phyloP scores from a whole-genome alignment of 768 basidiomycete genomes.

The Suillus spraguei region DNA sequence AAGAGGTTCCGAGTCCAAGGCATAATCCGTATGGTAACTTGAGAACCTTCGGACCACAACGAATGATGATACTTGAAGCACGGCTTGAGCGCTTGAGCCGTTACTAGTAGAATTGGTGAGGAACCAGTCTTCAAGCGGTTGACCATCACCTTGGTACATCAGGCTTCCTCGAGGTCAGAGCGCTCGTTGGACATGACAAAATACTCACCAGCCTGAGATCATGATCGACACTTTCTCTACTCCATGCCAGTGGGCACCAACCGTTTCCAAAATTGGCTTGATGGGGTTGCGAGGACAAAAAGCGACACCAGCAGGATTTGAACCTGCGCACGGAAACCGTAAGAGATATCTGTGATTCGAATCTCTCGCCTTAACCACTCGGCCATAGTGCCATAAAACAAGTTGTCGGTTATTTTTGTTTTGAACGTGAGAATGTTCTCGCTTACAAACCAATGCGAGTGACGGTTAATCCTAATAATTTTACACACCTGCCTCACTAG shows the following conservation, averaged over 20 bases:
- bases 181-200: not conserved
- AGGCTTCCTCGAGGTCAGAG: not conserved
- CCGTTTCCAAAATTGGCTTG: not conserved
- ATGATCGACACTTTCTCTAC: not conserved
- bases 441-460: no score
- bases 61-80: no score
- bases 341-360: slow-evolving; percentile 9
- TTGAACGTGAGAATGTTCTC: not conserved
- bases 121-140: no score
- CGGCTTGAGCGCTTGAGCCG: no score
- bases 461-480: no score
- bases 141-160: no score
- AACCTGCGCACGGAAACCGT: slow-evolving; percentile 12
- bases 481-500: no score
- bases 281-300: not conserved
- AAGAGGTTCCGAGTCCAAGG: no score
- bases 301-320: slow-evolving; percentile 11
- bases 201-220: not conserved
- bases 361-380: slow-evolving; percentile 12
- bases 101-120: no score
- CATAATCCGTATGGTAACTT: not conserved
- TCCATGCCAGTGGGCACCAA: no score
- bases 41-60: not conserved
- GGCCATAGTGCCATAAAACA: slow-evolving; percentile 1
- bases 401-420: not conserved